phyloP scores from a whole-genome alignment of 345 rosid species.

The Diplotaxis tenuifolia region DNA sequence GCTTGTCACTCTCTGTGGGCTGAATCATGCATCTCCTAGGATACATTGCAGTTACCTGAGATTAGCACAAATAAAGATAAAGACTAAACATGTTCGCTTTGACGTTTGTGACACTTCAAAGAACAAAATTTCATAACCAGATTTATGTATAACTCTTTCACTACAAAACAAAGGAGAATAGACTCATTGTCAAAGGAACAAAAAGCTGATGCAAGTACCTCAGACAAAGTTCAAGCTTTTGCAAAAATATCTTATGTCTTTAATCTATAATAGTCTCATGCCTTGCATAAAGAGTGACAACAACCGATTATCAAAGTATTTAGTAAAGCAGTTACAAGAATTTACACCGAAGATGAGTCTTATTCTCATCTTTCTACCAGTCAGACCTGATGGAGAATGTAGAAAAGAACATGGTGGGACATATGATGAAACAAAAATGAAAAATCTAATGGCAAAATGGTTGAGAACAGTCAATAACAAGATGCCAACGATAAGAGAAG shows the following conservation, averaged over 20 bases:
- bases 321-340: background rate
- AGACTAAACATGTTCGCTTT: background rate
- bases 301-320: background rate
- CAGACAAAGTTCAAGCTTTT: background rate
- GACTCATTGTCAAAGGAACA: background rate
- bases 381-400: conserved; percentile 3
- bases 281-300: background rate
- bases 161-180: background rate
- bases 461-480: background rate
- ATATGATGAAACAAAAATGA: background rate
- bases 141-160: background rate
- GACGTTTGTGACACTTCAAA: background rate
- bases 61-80: conserved; percentile 7
- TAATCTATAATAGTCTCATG: background rate
- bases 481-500: conserved; percentile 1
- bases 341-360: background rate
- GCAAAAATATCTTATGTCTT: background rate
- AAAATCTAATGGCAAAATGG: background rate
- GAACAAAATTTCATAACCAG: background rate
- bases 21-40: conserved; percentile 15
- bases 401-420: conserved; percentile 6
- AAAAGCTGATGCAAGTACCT: background rate
- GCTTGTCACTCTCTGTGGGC: conserved; percentile 9
- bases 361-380: background rate
- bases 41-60: background rate